phyloP scores from a whole-genome alignment of 768 basidiomycete genomes.

The Macrocybe gigantea region DNA sequence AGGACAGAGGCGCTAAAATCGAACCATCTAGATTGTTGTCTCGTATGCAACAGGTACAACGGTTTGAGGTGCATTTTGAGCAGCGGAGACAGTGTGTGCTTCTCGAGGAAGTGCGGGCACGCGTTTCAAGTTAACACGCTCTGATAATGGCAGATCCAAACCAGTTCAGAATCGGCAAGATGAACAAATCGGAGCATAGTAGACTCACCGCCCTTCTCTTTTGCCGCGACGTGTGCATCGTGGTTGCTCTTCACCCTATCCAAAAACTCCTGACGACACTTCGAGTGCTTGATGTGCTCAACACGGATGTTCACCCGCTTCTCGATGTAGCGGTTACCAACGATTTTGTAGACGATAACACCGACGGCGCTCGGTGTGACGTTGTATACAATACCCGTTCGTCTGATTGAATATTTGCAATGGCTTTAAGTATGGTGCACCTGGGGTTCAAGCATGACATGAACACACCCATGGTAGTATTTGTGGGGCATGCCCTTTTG shows the following conservation, averaged over 20 bases:
- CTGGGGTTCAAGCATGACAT: neutral
- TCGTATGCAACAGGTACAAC: conserved; percentile 92
- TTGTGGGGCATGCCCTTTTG: conserved; percentile 99
- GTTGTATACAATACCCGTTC: conserved; percentile 98
- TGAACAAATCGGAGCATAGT: neutral
- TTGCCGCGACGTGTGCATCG: conserved; percentile 74
- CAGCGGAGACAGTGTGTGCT: conserved; percentile 65
- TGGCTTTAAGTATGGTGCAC: conserved; percentile 2
- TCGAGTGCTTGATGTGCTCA: conserved; percentile 95
- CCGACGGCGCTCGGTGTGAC: conserved; percentile 93
- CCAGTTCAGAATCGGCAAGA: neutral
- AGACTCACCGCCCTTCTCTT: conserved; percentile 82
- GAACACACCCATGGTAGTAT: conserved; percentile 89
- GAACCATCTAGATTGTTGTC: conserved; percentile 79
- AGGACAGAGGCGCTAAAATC: conserved; percentile 6
- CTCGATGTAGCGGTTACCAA: conserved; percentile 98
- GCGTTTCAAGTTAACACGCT: conserved; percentile 81
- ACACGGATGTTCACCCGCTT: conserved; percentile 98
- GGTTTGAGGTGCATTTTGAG: conserved; percentile 83
- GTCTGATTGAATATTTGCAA: conserved; percentile 39
- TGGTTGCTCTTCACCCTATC: conserved; percentile 94
- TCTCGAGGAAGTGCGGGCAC: conserved; percentile 79
- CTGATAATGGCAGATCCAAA: conserved; percentile 29
- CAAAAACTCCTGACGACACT: conserved; percentile 96
- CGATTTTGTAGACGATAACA: conserved; percentile 96